Evolutionary conservation across 257 asterid species (phyloP), one percentile per base, ranked within the genome.

Genomic region (Capsicum chinense): DNA sequence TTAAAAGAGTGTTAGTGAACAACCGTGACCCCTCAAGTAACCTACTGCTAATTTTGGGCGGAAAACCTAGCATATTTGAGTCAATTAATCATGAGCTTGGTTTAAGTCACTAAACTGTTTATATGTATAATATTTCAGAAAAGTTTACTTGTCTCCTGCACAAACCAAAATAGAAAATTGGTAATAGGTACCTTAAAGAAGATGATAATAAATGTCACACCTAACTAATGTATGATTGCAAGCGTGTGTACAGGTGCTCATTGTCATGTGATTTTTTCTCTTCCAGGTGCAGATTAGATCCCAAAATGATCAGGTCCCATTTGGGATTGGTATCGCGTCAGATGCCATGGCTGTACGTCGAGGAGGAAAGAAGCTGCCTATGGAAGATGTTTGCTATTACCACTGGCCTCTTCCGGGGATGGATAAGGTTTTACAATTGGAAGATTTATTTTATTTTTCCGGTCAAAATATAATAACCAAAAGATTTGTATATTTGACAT

Each of bases 311-410:
- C 87, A 89, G 86, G 88, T 92, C 44, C 98, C 98, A 60, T 92
- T 95, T 86, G 93, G 96, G 87, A 89, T 95, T 87, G 97, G 98
- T 71, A 81, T 92, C 54, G 97, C 95, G 86, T 92, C 96, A 68
- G 98, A 93, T 87, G 94, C 98, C 17, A 95, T 95, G 98, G 92
- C 98, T 56, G 81, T 89, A 78, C 98, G 98, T 50, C 89, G 94
- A 87, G 98, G 98, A 90, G 98, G 91, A 68, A 95, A 91, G 85
- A 92, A 93, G 88, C 85, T 95, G 85, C 92, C 97, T 56, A 95
- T 95, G 98, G 98, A 95, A 90, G 98, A 95, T 89, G 95, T 92
- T 84, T 91, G 91, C 85, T 93, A 90, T 89, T 93, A 90, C 94
- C 92, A 89, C 70, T 95, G 98, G 98, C 98, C 98, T 83, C 90